Base-by-base conservation (phyloP, 106 monocot species). In the Dioscorea dumetorum region DNA sequence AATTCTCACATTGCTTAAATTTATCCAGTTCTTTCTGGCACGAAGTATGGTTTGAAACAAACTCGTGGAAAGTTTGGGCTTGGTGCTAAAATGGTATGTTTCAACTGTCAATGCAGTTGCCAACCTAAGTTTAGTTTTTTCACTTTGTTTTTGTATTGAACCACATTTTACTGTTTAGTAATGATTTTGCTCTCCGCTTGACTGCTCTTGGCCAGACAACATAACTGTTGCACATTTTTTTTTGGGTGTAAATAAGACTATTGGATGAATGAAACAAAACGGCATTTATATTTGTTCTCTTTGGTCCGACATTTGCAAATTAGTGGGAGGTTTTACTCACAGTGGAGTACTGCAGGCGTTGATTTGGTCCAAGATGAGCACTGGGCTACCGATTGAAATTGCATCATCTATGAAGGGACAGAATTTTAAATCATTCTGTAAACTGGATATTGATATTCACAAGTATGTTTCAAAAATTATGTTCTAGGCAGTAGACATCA, bases 321-420 rank as follows among this genome's bases (percentile, higher is more conserved):
- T 41, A 41, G 6, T 5, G 6, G 5, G 41, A 41, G 41, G 6
- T 6, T 53, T 32, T 59, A 35, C 53, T 66, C 6, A 23, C 57
- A 11, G 33, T 67, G 28, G 49, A 32, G 59, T 56, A 31, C 66
- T 67, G 60, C 85, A 97, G 97, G 97, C 92, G 60, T 71, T 97
- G 23, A 97, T 97, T 52, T 97, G 97, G 97, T 92, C 97, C 48
- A 97, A 97, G 79, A 97, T 97, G 97, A 97, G 97, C 70, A 97
- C 97, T 8, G 97, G 97, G 34, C 84, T 97, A 60, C 97, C 97
- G 12, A 97, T 97, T 79, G 97, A 97, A 61, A 97, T 97, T 73
- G 69, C 67, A 33, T 87, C 97, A 59, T 73, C 92, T 8, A 82
- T 87, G 89, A 84, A 73, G 64, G 80, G 82, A n/a, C 97, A 97